Percentiles rank a stretch among this genome's conserved stretches.
Conservation (phyloP, 768 basidiomycete species). For the Ramaria sp. region DNA sequence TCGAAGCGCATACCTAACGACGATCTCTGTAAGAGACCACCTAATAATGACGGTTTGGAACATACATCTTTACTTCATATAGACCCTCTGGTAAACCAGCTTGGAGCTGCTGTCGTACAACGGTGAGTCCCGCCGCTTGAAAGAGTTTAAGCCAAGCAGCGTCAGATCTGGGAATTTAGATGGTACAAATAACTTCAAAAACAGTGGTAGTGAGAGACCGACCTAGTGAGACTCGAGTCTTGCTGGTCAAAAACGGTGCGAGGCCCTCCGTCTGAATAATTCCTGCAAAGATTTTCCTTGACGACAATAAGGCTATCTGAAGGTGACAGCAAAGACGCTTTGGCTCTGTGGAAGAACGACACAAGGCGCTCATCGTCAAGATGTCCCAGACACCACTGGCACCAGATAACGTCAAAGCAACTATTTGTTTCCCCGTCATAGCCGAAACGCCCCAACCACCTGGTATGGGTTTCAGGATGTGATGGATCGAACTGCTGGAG, state of each 20-base stretch:
- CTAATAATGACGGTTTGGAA: slow-evolving; percentile 7
- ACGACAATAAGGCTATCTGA: slow-evolving; percentile 60
- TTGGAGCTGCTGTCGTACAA: slow-evolving; percentile 71
- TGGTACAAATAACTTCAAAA: not conserved
- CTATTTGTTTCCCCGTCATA: slow-evolving; percentile 36
- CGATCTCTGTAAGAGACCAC: not conserved
- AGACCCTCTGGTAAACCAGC: slow-evolving; percentile 72
- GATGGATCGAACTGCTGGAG: slow-evolving; percentile 76
- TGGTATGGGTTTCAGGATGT: slow-evolving; percentile 29
- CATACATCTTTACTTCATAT: slow-evolving; percentile 81
- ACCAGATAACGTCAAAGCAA: slow-evolving; percentile 88
- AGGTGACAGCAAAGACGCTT: slow-evolving; percentile 41
- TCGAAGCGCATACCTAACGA: slow-evolving; percentile 46
- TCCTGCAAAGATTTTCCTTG: slow-evolving; percentile 82
- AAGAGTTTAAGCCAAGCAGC: slow-evolving; percentile 72
- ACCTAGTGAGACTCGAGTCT: slow-evolving; percentile 90
- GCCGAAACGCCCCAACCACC: slow-evolving; percentile 57
- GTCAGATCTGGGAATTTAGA: slow-evolving; percentile 52
- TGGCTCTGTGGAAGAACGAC: slow-evolving; percentile 57
- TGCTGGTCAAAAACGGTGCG: slow-evolving; percentile 62
- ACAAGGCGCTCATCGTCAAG: slow-evolving; percentile 69
- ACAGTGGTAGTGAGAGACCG: slow-evolving; percentile 8
- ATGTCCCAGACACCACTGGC: slow-evolving; percentile 95
- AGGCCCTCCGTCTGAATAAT: slow-evolving; percentile 39
- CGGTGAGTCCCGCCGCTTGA: slow-evolving; percentile 52